Conservation (phyloP, 2,329 filamentous ascomycete species). For the Epichloe festucae region DNA sequence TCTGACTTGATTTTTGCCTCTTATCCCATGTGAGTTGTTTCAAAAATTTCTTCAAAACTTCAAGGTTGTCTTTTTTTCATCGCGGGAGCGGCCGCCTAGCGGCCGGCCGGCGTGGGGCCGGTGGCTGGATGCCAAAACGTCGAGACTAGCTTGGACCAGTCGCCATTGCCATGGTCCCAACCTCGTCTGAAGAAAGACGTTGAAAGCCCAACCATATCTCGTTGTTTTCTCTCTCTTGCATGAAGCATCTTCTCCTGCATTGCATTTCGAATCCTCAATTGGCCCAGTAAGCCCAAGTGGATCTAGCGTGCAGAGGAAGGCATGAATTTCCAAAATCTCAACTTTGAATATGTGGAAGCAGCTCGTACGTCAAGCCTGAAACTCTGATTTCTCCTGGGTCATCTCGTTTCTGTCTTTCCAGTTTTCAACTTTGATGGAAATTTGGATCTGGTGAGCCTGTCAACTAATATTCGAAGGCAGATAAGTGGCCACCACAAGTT, state of each 20-base stretch:
- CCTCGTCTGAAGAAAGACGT: conserved; percentile 13
- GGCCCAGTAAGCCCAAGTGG: conserved; percentile 19
- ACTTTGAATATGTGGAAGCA: conserved; percentile 24
- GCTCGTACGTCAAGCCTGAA: conserved; percentile 19
- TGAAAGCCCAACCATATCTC: conserved; percentile 21
- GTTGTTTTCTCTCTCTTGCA: conserved; percentile 11
- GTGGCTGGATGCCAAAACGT: conserved; percentile 4
- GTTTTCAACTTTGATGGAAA: background rate
- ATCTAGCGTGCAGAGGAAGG: conserved; percentile 13
- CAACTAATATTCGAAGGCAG: conserved; percentile 7
- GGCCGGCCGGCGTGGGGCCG: conserved; percentile 6
- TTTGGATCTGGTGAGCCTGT: background rate
- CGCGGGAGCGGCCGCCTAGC: conserved; percentile 1
- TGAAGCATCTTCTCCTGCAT: conserved; percentile 20
- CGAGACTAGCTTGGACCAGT: conserved; percentile 1
- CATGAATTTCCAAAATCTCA: conserved; percentile 26
- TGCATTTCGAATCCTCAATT: conserved; percentile 21
- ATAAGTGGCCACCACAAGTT: conserved; percentile 4
- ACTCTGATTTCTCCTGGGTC: background rate
- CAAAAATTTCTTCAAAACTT: background rate
- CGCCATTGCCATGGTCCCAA: conserved; percentile 8
- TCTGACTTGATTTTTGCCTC: background rate
- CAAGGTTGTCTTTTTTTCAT: background rate
- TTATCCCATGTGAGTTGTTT: background rate
- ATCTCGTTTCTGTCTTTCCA: background rate